Conservation (phyloP, 2,329 filamentous ascomycete species). For the Volutella citrinella region DNA sequence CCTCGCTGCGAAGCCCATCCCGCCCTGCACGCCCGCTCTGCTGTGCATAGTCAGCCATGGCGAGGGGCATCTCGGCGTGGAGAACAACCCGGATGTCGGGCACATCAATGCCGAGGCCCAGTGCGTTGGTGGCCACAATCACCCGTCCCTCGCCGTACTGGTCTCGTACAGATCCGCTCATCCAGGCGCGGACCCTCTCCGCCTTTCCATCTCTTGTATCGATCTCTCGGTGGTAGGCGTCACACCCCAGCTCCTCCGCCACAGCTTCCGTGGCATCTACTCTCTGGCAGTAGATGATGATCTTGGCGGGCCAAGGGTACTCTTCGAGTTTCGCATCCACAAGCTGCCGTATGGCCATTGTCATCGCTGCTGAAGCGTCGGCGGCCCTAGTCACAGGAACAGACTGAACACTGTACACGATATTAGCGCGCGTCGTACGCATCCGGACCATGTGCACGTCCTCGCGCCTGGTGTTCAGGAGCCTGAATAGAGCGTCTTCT, state of each 20-base stretch:
- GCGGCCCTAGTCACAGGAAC: neutral
- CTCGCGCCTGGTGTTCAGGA: neutral
- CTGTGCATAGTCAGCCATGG: slow-evolving; percentile 8
- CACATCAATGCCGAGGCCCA: slow-evolving; percentile 5
- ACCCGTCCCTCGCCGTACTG: slow-evolving; percentile 3
- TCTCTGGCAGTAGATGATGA: slow-evolving; percentile 4
- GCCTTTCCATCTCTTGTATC: neutral
- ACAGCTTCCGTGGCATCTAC: slow-evolving; percentile 2
- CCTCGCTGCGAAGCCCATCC: slow-evolving; percentile 6
- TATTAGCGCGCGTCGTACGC: slow-evolving; percentile 1
- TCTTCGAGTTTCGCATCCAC: slow-evolving; percentile 5
- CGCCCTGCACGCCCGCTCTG: slow-evolving; percentile 10
- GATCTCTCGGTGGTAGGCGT: slow-evolving; percentile 4
- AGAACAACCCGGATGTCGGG: slow-evolving; percentile 7
- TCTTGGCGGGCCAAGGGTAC: slow-evolving; percentile 2
- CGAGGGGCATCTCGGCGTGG: slow-evolving; percentile 6
- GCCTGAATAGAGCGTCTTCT: neutral
- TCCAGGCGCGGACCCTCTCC: slow-evolving; percentile 2
- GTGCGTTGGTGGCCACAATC: slow-evolving; percentile 6
- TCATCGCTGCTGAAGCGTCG: neutral
- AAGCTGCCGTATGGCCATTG: neutral
- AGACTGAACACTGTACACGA: slow-evolving; percentile 4
- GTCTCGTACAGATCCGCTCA: neutral
- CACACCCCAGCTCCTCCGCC: neutral
- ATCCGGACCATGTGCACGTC: slow-evolving; percentile 2